Evolutionary conservation across 2,329 filamentous ascomycete species (phyloP).

Genomic region (Fusarium sp.): DNA sequence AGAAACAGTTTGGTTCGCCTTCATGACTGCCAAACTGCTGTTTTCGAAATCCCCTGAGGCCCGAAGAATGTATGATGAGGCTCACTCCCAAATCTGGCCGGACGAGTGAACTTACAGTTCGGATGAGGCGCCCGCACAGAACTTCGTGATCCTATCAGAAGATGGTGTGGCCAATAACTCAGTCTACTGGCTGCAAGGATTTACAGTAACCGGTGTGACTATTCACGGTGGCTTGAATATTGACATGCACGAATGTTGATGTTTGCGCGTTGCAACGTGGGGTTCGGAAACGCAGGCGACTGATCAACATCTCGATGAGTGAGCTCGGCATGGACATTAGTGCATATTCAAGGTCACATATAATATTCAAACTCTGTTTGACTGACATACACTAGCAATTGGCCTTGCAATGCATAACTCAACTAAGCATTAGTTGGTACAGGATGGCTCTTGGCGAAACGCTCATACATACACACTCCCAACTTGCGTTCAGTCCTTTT

Average conservation of each 20-base stretch:
- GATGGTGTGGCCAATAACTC: slow-evolving; percentile 11
- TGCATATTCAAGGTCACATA: neutral
- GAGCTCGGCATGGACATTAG: neutral
- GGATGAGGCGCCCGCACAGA: neutral
- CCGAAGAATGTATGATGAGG: slow-evolving; percentile 4
- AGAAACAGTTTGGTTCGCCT: neutral
- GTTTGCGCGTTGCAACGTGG: neutral
- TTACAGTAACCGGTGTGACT: neutral
- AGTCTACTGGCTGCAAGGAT: neutral
- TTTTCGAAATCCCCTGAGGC: neutral
- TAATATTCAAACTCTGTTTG: neutral
- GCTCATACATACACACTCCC: neutral
- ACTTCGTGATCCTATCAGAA: slow-evolving; percentile 30
- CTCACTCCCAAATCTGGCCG: neutral
- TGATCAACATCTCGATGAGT: neutral
- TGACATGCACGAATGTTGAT: neutral
- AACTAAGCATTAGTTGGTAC: neutral
- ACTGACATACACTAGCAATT: no score
- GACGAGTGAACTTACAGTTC: neutral
- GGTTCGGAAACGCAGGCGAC: neutral
- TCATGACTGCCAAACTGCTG: neutral
- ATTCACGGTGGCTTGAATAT: neutral
- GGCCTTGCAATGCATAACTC: slow-evolving; percentile 1
- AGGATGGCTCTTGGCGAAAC: neutral
- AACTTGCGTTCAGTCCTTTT: neutral